phyloP scores from a whole-genome alignment of 345 rosid species.

The Cardamine resedifolia region DNA sequence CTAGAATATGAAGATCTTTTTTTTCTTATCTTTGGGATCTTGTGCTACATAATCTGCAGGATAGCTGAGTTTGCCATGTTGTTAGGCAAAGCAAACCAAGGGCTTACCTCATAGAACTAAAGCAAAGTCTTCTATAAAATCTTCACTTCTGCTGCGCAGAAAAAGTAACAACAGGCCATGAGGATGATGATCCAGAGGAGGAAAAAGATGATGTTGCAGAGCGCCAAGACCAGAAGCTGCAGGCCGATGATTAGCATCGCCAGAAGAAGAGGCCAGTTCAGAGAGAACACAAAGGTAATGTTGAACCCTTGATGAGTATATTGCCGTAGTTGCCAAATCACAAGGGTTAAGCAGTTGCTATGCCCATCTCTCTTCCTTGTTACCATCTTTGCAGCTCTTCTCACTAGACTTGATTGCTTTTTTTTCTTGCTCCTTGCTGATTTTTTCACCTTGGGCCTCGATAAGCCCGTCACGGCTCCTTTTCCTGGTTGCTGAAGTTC shows the following conservation, averaged over 20 bases:
- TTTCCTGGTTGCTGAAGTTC: slow-evolving; percentile 37
- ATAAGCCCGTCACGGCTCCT: slow-evolving; percentile 36
- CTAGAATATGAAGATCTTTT: no score
- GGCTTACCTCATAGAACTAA: slow-evolving; percentile 86
- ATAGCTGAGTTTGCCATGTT: no score
- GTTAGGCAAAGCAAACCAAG: no score
- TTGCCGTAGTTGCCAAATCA: slow-evolving; percentile 60
- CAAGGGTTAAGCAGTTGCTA: slow-evolving; percentile 86
- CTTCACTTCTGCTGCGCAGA: slow-evolving; percentile 67
- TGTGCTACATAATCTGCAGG: no score
- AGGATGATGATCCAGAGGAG: slow-evolving; percentile 28
- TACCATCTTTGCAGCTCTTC: slow-evolving; percentile 49
- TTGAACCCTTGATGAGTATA: slow-evolving; percentile 65
- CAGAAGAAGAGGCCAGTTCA: slow-evolving; percentile 79
- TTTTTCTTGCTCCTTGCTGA: slow-evolving; percentile 55
- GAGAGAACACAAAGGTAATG: slow-evolving; percentile 74
- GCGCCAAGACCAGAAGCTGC: slow-evolving; percentile 75
- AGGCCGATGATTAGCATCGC: slow-evolving; percentile 81
- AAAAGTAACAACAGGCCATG: slow-evolving; percentile 45
- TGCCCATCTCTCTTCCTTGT: slow-evolving; percentile 90
- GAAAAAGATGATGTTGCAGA: slow-evolving; percentile 53
- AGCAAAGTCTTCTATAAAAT: slow-evolving; percentile 70
- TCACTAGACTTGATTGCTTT: slow-evolving; percentile 42
- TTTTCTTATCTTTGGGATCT: no score
- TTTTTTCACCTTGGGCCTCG: slow-evolving; percentile 38